phyloP scores from a whole-genome alignment of 140 eudicot species.

The Erigeron philadelphicus region DNA sequence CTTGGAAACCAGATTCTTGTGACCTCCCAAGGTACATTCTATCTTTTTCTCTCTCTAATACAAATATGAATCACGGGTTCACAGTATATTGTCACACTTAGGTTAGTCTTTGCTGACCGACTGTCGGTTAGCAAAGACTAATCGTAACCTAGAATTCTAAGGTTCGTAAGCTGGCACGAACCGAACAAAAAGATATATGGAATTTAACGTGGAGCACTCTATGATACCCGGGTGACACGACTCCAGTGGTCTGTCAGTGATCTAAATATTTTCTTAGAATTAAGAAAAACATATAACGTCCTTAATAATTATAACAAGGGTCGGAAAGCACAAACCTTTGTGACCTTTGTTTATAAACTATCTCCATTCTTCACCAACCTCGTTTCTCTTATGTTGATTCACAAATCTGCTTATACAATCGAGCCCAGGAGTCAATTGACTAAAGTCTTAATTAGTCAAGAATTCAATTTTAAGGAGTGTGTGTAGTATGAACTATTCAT shows the following conservation, averaged over 20 bases:
- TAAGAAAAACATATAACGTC: too few relatives aligned
- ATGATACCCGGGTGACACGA: too few relatives aligned
- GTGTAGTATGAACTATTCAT: not conserved
- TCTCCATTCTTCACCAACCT: too few relatives aligned
- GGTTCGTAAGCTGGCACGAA: not conserved
- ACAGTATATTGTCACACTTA: not conserved
- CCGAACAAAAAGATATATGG: too few relatives aligned
- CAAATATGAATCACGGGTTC: not conserved
- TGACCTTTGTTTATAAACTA: too few relatives aligned
- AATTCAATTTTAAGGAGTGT: constrained; percentile 1
- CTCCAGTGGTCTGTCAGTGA: too few relatives aligned
- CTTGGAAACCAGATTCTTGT: constrained; percentile 74
- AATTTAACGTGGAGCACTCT: too few relatives aligned
- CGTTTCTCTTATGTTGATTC: too few relatives aligned
- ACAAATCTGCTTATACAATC: not conserved
- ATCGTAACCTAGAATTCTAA: not conserved
- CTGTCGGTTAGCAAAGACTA: not conserved
- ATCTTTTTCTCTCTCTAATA: constrained; percentile 17
- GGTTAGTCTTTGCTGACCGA: not conserved
- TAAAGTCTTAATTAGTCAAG: constrained; percentile 2
- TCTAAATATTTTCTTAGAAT: too few relatives aligned
- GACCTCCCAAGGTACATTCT: constrained; percentile 57
- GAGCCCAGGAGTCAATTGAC: not conserved
- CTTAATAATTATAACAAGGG: too few relatives aligned
- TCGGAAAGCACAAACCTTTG: too few relatives aligned